Base-by-base conservation (phyloP, 345 rosid species). In the Tarenaya hassleriana region DNA sequence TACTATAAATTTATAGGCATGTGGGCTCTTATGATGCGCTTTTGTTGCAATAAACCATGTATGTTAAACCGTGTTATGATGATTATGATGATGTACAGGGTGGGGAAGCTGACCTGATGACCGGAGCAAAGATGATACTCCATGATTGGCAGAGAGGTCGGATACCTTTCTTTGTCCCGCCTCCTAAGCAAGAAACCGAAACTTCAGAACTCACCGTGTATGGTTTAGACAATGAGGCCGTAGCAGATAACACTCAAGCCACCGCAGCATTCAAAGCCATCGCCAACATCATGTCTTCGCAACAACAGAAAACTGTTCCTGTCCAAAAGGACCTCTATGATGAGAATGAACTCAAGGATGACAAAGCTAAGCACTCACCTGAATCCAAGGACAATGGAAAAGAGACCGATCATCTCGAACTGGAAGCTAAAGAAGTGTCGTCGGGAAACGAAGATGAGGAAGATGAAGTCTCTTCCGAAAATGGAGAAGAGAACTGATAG, bases 111-210 rank as follows among this genome's bases (percentile, higher is more conserved):
- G 95, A 90, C 62, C 52, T 74, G 56, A 80, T 58, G 60, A 87
- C 97, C 3, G 96, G 75, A 8, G 94, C 94, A 1, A 90, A 86
- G 80, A 90, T 86, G 97, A 60, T 90, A 40, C 96, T 90, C 37
- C 97, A 90, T 47, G 97, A 90, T 68, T 84, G 97, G 97, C 97
- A 90, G 70, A 78, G 97, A 55, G 97, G 97, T 18, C 79, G 42
- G 50, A 84, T 90, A 56, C 96, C 97, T 19, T 86, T 86, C 76
- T 90, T 86, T 33, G 88, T 90, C 13, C 76, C 91, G 10, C 97
- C 97, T 24, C 96, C 88, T 1, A 64, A 37, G 64, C 56, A 27
- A 46, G 83, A 85, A 1, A 62, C 45, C 0, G 59, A 52, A 19
- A 42, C 60, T 18, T 43, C 60, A 1, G 77, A 75, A 46, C 61